These are phyloP conservation scores for Yamadazyma siamensis DNA, from an alignment of 1,139 yeast genomes.

Conservation along the genomic window DNA sequence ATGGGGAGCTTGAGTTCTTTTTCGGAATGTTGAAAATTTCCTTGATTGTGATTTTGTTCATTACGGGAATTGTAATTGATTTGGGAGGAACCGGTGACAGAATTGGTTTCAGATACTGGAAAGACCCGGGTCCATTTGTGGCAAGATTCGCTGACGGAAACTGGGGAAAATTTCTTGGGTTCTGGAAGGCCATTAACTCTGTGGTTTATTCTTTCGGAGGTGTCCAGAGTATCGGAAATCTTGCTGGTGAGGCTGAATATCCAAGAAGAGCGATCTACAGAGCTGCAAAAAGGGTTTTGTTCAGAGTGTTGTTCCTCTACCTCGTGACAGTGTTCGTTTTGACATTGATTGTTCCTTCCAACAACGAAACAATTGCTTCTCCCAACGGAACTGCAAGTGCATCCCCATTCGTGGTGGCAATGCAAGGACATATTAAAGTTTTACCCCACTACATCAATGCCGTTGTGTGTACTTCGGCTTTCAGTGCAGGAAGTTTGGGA, in stretches of 20 bases:
- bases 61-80: conserved; percentile 40
- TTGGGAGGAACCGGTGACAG: conserved; percentile 39
- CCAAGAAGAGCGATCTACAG: conserved; percentile 66
- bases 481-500: conserved; percentile 52
- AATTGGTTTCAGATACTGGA: conserved; percentile 40
- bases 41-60: conserved; percentile 49
- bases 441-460: conserved; percentile 52
- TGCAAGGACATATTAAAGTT: conserved; percentile 34
- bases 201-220: conserved; percentile 77
- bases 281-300: conserved; percentile 70
- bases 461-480: conserved; percentile 45
- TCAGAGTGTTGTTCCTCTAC: conserved; percentile 65
- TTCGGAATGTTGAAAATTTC: conserved; percentile 47
- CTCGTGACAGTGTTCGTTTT: conserved; percentile 41
- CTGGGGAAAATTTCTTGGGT: conserved; percentile 57
- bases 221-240: conserved; percentile 60
- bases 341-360: conserved; percentile 44
- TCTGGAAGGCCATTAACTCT: conserved; percentile 76
- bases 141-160: conserved; percentile 51
- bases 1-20: conserved; percentile 42
- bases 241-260: conserved; percentile 80
- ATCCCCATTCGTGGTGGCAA: conserved; percentile 42
- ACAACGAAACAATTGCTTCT: conserved; percentile 32
- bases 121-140: conserved; percentile 46
- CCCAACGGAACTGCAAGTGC: conserved; percentile 26